Conservation (phyloP, 2,329 filamentous ascomycete species). For the Camillea tinctor region DNA sequence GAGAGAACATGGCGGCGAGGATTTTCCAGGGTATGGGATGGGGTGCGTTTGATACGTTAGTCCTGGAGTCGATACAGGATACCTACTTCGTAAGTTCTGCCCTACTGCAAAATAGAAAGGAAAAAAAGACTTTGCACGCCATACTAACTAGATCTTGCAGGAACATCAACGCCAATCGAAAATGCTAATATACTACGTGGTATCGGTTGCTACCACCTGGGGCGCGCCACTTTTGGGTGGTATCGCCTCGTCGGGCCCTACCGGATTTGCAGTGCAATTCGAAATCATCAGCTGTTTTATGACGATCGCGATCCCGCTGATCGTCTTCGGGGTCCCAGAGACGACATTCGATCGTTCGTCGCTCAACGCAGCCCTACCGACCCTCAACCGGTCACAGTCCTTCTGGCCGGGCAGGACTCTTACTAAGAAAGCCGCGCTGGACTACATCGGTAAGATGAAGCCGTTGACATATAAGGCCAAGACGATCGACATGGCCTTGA, state of each 20-base stretch:
- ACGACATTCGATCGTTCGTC: conserved; percentile 48
- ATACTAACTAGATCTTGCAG: conserved; percentile 35
- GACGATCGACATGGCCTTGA: conserved; percentile 26
- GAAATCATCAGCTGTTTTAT: conserved; percentile 51
- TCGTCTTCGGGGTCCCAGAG: conserved; percentile 51
- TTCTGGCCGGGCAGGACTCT: conserved; percentile 25
- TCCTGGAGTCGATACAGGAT: conserved; percentile 53
- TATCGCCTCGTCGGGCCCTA: conserved; percentile 40
- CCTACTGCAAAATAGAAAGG: conserved; percentile 1
- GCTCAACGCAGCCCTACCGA: conserved; percentile 10
- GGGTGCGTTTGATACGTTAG: conserved; percentile 56
- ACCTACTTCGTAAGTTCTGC: conserved; percentile 49
- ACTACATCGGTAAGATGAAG: conserved; percentile 41
- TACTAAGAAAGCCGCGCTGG: conserved; percentile 32
- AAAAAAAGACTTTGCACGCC: conserved; percentile 21
- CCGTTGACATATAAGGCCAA: conserved; percentile 37
- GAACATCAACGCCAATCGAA: conserved; percentile 52
- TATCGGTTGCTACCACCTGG: conserved; percentile 49
- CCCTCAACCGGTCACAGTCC: conserved; percentile 14
- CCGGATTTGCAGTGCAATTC: conserved; percentile 49
- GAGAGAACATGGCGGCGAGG: conserved; percentile 50
- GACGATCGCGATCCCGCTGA: conserved; percentile 44
- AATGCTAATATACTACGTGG: conserved; percentile 44
- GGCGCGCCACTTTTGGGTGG: conserved; percentile 55
- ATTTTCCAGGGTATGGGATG: conserved; percentile 58